phyloP scores from a whole-genome alignment of 176 grass and related monocot genomes.

The Chrysopogon serrulatus region DNA sequence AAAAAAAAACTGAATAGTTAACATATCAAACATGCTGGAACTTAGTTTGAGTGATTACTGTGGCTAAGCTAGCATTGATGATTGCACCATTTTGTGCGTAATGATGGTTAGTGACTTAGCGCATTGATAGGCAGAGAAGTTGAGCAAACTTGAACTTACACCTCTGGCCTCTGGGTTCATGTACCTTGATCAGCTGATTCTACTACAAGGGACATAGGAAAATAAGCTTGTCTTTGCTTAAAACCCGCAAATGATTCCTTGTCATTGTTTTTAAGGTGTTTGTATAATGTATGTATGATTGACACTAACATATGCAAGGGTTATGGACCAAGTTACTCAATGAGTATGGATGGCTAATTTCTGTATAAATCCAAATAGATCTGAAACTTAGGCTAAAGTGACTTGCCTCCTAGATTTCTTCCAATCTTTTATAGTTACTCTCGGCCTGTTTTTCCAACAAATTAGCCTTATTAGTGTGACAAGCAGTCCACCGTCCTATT shows the following conservation, averaged over 20 bases:
- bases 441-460: background rate
- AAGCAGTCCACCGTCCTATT: background rate
- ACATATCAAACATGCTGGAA: background rate
- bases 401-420: background rate
- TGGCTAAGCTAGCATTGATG: background rate
- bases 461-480: background rate
- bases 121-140: background rate
- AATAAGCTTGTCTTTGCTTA: background rate
- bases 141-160: background rate
- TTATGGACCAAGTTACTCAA: background rate
- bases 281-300: background rate
- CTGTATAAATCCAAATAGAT: background rate
- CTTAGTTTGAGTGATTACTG: background rate
- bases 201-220: background rate
- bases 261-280: background rate
- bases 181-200: background rate
- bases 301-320: background rate
- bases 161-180: background rate
- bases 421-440: background rate
- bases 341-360: background rate
- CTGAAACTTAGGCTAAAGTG: background rate
- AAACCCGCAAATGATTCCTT: background rate
- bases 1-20: background rate
- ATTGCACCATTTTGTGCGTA: background rate
- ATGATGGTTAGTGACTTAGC: background rate